Conservation (phyloP, 169 alveolate genomes). For the Hammondia hammondi region DNA sequence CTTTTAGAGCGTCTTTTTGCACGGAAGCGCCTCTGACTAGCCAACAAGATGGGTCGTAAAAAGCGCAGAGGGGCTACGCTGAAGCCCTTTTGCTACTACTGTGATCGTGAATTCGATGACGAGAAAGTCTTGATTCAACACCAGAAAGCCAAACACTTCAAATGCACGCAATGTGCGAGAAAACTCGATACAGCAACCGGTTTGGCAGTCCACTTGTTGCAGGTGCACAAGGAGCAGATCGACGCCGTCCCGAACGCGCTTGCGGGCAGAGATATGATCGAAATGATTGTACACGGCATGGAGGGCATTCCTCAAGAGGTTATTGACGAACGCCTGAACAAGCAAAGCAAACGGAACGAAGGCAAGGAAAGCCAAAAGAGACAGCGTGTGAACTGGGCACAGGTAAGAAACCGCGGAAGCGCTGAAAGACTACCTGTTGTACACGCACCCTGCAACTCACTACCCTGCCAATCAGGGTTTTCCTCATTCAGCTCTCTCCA, state of each 20-base stretch:
- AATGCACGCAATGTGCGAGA: constrained; percentile 93
- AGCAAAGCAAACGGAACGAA: constrained; percentile 78
- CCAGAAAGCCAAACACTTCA: constrained; percentile 97
- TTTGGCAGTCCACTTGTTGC: constrained; percentile 87
- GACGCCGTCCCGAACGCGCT: constrained; percentile 95
- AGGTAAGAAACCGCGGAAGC: constrained; percentile 61
- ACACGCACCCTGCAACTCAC: too few species aligned
- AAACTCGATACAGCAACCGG: constrained; percentile 96
- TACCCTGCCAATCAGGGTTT: too few species aligned
- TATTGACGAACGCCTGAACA: constrained; percentile 84
- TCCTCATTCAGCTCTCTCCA: too few species aligned
- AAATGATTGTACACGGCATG: constrained; percentile 95
- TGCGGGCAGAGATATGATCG: constrained; percentile 94
- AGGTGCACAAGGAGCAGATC: constrained; percentile 93
- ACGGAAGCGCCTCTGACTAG: not conserved
- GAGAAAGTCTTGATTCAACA: constrained; percentile 96
- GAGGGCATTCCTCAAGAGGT: constrained; percentile 94
- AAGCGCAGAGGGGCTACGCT: constrained; percentile 90
- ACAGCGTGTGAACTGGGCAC: constrained; percentile 87
- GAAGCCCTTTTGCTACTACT: constrained; percentile 97
- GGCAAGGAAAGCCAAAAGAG: constrained; percentile 80
- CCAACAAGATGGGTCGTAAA: constrained; percentile 92
- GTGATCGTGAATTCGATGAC: constrained; percentile 96
- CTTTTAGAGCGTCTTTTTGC: not conserved
- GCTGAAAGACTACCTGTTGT: too few species aligned